Evolutionary conservation across 495 filamentous ascomycete genomes (phyloP).

Genomic region (Aeminium ludgeri): DNA sequence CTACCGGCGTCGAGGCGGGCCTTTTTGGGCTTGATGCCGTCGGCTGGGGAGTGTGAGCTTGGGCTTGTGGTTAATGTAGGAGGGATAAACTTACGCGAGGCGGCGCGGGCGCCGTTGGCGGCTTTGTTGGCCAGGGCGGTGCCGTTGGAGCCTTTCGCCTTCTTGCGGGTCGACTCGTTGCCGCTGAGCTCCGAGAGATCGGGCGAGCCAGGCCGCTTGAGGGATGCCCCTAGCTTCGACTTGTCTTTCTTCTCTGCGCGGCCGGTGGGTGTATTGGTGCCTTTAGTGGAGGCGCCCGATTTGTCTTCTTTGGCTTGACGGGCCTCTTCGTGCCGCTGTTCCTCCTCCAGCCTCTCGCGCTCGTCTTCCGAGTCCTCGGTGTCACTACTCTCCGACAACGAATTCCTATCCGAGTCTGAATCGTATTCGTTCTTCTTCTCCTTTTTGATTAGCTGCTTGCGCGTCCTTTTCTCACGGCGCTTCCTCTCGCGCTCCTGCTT

Average conservation of each 20-base stretch:
- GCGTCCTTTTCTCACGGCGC: slow-evolving; percentile 26
- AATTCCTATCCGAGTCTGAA: slow-evolving; percentile 1
- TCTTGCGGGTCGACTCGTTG: slow-evolving; percentile 83
- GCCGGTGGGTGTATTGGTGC: slow-evolving; percentile 58
- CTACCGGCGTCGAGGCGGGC: slow-evolving; percentile 36
- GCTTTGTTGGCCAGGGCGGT: slow-evolving; percentile 20
- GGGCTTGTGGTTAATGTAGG: slow-evolving; percentile 24
- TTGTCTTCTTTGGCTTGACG: slow-evolving; percentile 28
- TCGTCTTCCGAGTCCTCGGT: slow-evolving; percentile 27
- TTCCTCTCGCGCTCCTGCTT: slow-evolving; percentile 52
- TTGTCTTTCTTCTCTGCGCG: slow-evolving; percentile 40
- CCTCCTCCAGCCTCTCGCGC: slow-evolving; percentile 49
- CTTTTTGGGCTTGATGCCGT: slow-evolving; percentile 31
- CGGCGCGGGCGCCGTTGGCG: slow-evolving; percentile 34
- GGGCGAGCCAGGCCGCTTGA: slow-evolving; percentile 78
- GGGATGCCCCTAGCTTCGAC: slow-evolving; percentile 27
- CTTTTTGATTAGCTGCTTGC: slow-evolving; percentile 62
- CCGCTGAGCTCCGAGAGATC: slow-evolving; percentile 78
- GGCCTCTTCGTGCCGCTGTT: slow-evolving; percentile 47
- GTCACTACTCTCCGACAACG: slow-evolving; percentile 14
- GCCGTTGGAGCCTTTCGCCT: slow-evolving; percentile 35
- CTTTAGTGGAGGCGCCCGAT: slow-evolving; percentile 35
- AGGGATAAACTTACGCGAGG: slow-evolving; percentile 25
- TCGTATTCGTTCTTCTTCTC: slow-evolving; percentile 39
- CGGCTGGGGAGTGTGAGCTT: slow-evolving; percentile 9